Conservation (phyloP, 805 yeast species). For the Barnettozyma siamensis region DNA sequence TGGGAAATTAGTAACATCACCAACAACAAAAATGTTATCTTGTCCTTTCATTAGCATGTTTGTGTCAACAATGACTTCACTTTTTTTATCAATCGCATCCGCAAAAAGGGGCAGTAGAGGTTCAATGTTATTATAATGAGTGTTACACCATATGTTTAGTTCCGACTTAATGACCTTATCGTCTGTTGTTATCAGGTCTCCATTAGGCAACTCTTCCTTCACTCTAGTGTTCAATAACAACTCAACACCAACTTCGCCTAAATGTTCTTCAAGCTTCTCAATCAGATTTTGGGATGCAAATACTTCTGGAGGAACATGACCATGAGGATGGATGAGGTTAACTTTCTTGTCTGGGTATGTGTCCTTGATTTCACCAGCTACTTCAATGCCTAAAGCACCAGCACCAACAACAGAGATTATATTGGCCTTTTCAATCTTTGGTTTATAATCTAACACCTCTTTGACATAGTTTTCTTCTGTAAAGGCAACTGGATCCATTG, state of each 20-base stretch:
- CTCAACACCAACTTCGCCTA: constrained; percentile 22
- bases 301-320: constrained; percentile 35
- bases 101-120: constrained; percentile 22
- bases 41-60: constrained; percentile 21
- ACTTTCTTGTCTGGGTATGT: constrained; percentile 34
- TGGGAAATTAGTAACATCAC: constrained; percentile 32
- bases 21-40: constrained; percentile 31
- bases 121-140: constrained; percentile 30
- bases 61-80: constrained; percentile 25
- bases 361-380: constrained; percentile 41
- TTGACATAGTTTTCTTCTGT: constrained; percentile 31
- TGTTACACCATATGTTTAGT: constrained; percentile 33
- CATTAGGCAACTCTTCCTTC: constrained; percentile 21
- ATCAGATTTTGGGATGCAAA: constrained; percentile 21
- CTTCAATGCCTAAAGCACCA: constrained; percentile 48
- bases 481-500: constrained; percentile 44
- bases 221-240: constrained; percentile 29
- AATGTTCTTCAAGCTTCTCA: constrained; percentile 7
- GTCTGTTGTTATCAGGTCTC: constrained; percentile 20
- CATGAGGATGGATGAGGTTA: constrained; percentile 37
- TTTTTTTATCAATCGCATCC: constrained; percentile 20
- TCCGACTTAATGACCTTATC: constrained; percentile 28
- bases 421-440: constrained; percentile 30
- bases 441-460: constrained; percentile 36
- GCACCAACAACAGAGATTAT: constrained; percentile 44